Evolutionary conservation across 805 yeast genomes (phyloP).

Genomic region (Wickerhamomyces alni): DNA sequence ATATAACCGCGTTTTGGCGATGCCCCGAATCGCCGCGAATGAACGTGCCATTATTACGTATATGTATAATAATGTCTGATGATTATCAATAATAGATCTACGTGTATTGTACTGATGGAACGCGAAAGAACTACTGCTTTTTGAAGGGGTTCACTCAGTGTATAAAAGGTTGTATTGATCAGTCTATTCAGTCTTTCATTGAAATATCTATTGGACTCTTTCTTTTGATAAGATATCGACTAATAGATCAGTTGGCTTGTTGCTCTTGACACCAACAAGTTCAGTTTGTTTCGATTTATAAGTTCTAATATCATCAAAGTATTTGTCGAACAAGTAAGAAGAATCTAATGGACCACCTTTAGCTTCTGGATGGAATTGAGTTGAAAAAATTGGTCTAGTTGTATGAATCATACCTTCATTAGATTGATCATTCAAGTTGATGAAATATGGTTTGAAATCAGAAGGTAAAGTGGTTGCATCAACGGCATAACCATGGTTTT

Average conservation of each 20-base stretch:
- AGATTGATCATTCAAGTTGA: slow-evolving; percentile 90
- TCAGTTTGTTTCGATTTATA: slow-evolving; percentile 43
- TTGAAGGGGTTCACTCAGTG: background rate
- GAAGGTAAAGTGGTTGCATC: slow-evolving; percentile 69
- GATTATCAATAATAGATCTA: too few relatives aligned
- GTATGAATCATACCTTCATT: slow-evolving; percentile 97
- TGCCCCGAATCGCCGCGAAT: too few relatives aligned
- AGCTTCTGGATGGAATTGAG: slow-evolving; percentile 99
- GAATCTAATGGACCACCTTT: slow-evolving; percentile 98
- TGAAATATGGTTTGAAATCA: slow-evolving; percentile 82
- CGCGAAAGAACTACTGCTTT: background rate
- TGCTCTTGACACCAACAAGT: slow-evolving; percentile 33
- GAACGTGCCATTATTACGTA: too few relatives aligned
- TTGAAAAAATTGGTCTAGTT: slow-evolving; percentile 84
- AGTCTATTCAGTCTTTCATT: too few relatives aligned
- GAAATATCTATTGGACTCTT: slow-evolving; percentile 41
- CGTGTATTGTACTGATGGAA: too few relatives aligned
- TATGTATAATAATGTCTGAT: too few relatives aligned
- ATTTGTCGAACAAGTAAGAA: slow-evolving; percentile 84
- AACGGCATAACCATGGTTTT: slow-evolving; percentile 98
- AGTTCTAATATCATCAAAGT: slow-evolving; percentile 59
- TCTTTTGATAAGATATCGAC: slow-evolving; percentile 61
- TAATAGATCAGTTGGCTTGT: slow-evolving; percentile 41
- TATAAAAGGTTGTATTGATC: background rate
- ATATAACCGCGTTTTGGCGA: too few relatives aligned